Conservation (phyloP, 306 rosid species). For the Lathyrus tuberosus region DNA sequence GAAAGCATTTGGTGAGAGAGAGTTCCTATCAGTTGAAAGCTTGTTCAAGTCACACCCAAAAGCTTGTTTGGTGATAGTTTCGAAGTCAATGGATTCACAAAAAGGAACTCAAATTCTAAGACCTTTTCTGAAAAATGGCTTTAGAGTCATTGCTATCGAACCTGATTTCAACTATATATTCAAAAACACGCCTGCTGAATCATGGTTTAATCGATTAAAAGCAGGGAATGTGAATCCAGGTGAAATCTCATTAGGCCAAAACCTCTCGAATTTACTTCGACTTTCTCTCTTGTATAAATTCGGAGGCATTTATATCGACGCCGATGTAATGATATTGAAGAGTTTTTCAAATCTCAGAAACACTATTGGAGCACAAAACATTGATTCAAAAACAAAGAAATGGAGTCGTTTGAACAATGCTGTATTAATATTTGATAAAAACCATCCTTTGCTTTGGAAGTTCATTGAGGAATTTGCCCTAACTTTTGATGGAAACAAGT, state of each 20-base stretch:
- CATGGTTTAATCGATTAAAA: conserved; percentile 60
- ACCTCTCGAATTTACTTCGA: conserved; percentile 84
- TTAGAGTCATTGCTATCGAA: conserved; percentile 55
- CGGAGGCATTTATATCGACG: conserved; percentile 80
- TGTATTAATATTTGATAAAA: conserved; percentile 72
- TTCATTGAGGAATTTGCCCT: conserved; percentile 86
- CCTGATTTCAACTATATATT: conserved; percentile 75
- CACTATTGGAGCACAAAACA: conserved; percentile 86
- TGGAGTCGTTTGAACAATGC: conserved; percentile 96
- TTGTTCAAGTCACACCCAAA: conserved; percentile 70
- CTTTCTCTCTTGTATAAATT: conserved; percentile 70
- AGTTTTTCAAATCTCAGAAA: conserved; percentile 72
- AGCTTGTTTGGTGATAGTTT: conserved; percentile 77
- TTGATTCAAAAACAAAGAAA: conserved; percentile 56
- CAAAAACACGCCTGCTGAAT: conserved; percentile 69
- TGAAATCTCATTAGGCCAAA: conserved; percentile 78
- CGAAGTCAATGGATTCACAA: conserved; percentile 66
- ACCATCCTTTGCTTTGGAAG: conserved; percentile 71
- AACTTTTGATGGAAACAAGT: conserved; percentile 87
- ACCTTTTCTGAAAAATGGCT: conserved; percentile 56
- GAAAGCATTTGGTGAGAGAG: conserved; percentile 61
- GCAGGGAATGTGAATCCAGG: conserved; percentile 78
- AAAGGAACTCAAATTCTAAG: conserved; percentile 53
- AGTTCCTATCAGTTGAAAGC: conserved; percentile 68
- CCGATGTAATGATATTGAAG: conserved; percentile 68